Percentiles rank a stretch among this genome's conserved stretches.
Conservation (phyloP, 192 early-diverging fungal genomes). For the Polychytrium aggregatum region DNA sequence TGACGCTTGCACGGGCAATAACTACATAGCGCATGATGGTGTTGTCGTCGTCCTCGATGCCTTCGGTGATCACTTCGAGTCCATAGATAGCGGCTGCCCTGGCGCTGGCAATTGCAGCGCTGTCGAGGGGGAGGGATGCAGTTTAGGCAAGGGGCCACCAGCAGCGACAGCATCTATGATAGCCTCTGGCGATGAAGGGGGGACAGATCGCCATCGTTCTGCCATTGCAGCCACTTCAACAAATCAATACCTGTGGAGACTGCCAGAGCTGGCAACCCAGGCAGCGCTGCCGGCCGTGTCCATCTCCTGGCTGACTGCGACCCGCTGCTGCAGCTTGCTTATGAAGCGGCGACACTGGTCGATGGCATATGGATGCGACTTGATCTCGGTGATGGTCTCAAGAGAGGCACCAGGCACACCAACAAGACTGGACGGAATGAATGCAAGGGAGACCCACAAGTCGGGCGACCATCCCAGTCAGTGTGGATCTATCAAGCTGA, state of each 20-base stretch:
- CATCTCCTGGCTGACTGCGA: constrained; percentile 7
- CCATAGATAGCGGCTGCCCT: constrained; percentile 14
- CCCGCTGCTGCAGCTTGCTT: background rate
- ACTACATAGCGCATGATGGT: constrained; percentile 22
- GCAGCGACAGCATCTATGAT: background rate
- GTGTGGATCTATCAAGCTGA: too few relatives aligned
- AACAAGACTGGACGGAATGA: constrained; percentile 1
- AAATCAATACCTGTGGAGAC: too few relatives aligned
- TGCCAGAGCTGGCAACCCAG: constrained; percentile 3
- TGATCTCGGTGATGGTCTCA: constrained; percentile 12
- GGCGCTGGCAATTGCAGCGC: constrained; percentile 14
- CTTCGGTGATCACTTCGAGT: constrained; percentile 8
- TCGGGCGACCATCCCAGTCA: too few relatives aligned
- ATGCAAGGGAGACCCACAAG: too few relatives aligned
- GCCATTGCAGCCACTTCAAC: too few relatives aligned
- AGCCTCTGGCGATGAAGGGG: too few relatives aligned
- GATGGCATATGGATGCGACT: constrained; percentile 20
- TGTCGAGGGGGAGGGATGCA: too few relatives aligned
- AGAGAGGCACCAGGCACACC: constrained; percentile 13
- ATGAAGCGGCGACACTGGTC: constrained; percentile 25
- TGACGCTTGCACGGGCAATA: constrained; percentile 7
- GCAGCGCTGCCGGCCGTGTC: constrained; percentile 18
- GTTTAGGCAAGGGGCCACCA: background rate
- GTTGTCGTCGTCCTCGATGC: constrained; percentile 12
- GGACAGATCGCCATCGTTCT: too few relatives aligned